phyloP scores from a whole-genome alignment of 1,284 basidiomycete species.

The Fomes fomentarius region DNA sequence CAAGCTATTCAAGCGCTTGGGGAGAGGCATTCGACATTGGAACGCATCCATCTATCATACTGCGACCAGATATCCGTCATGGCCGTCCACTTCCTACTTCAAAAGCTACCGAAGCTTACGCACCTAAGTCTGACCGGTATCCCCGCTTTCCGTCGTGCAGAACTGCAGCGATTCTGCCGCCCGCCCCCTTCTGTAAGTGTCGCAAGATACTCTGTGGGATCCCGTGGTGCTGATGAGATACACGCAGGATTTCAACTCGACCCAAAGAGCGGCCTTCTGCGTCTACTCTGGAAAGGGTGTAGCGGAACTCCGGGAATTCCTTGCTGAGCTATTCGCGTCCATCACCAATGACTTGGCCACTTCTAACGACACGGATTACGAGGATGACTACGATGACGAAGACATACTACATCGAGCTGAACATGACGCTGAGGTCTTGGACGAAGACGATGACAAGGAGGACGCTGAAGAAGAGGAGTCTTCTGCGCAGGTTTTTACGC shows the following conservation, averaged over 20 bases:
- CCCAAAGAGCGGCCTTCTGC: constrained; percentile 93
- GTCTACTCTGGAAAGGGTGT: constrained; percentile 97
- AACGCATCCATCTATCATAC: constrained; percentile 96
- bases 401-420: constrained; percentile 14
- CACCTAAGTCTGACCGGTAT: constrained; percentile 98
- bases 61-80: constrained; percentile 95
- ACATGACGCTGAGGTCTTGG: constrained; percentile 41
- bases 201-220: neutral
- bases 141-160: constrained; percentile 83
- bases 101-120: constrained; percentile 86
- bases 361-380: constrained; percentile 75
- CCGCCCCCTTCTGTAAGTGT: constrained; percentile 79
- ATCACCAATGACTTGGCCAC: constrained; percentile 70
- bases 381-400: constrained; percentile 60
- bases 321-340: constrained; percentile 72
- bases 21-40: constrained; percentile 81
- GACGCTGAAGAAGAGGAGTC: constrained; percentile 50
- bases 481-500: constrained; percentile 19
- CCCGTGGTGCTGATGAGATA: neutral
- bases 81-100: constrained; percentile 90
- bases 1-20: constrained; percentile 89
- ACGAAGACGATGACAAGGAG: constrained; percentile 55
- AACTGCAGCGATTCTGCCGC: constrained; percentile 91
- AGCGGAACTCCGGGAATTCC: constrained; percentile 77
- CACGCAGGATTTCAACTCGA: constrained; percentile 87